Percentiles rank a stretch among this genome's conserved stretches.
These are phyloP conservation scores for Cladosporium sp. DNA, from an alignment of 2,329 filamentous ascomycete species.

Conservation along the genomic window DNA sequence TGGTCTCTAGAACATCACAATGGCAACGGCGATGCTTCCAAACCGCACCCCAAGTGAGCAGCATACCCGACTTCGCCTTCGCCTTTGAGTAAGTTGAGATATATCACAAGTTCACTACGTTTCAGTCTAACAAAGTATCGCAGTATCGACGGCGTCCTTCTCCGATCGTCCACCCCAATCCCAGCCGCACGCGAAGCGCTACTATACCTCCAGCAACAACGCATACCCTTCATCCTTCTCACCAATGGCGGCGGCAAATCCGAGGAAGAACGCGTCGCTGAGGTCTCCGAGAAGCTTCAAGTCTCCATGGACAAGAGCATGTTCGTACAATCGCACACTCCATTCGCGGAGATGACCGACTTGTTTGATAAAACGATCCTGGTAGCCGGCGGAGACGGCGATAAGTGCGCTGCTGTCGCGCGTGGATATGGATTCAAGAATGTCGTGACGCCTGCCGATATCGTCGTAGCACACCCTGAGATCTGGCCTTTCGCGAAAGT, in stretches of 20 bases:
- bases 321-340: slow-evolving; percentile 90
- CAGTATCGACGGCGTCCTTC: slow-evolving; percentile 91
- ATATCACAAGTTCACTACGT: background rate
- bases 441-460: slow-evolving; percentile 83
- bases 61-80: slow-evolving; percentile 54
- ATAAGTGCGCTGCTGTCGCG: slow-evolving; percentile 18
- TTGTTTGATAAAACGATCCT: slow-evolving; percentile 57
- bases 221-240: slow-evolving; percentile 88
- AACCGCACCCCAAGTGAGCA: slow-evolving; percentile 21
- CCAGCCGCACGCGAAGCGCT: slow-evolving; percentile 77
- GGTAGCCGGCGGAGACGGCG: slow-evolving; percentile 49
- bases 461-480: slow-evolving; percentile 70
- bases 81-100: slow-evolving; percentile 55
- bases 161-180: slow-evolving; percentile 77
- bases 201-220: slow-evolving; percentile 68
- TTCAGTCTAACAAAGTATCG: slow-evolving; percentile 34
- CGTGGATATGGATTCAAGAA: slow-evolving; percentile 70
- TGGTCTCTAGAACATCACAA: slow-evolving; percentile 7
- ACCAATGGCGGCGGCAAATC: slow-evolving; percentile 93
- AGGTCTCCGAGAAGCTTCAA: slow-evolving; percentile 67
- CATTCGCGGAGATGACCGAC: slow-evolving; percentile 71
- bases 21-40: slow-evolving; percentile 27
- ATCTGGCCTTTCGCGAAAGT: slow-evolving; percentile 82
- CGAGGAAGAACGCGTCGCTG: slow-evolving; percentile 71
- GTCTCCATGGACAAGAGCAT: slow-evolving; percentile 66